Conservation (phyloP, 2,329 filamentous ascomycete genomes). For the Ambrosiella xylebori region DNA sequence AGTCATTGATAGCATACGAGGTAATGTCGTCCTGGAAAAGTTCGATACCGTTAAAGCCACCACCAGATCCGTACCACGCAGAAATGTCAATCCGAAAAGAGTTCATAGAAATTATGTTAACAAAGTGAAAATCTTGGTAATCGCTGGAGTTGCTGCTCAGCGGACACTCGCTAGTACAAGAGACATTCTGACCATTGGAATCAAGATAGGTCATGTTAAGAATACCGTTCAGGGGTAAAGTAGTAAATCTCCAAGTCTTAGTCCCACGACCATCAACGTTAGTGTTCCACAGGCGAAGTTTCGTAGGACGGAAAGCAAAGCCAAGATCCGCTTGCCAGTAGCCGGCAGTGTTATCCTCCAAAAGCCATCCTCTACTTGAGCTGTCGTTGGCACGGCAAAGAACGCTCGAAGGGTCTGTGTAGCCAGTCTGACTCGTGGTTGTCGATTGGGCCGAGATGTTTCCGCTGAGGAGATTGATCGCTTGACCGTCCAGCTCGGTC, state of each 20-base stretch:
- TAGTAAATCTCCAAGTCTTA: conserved; percentile 72
- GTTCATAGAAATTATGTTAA: conserved; percentile 77
- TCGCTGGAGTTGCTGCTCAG: conserved; percentile 51
- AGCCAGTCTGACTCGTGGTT: conserved; percentile 42
- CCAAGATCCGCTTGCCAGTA: conserved; percentile 71
- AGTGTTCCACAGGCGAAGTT: conserved; percentile 77
- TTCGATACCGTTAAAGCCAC: conserved; percentile 70
- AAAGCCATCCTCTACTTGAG: conserved; percentile 58
- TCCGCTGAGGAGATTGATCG: conserved; percentile 70
- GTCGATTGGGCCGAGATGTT: conserved; percentile 52
- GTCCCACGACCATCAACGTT: conserved; percentile 70
- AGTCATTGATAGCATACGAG: conserved; percentile 66
- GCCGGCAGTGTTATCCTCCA: conserved; percentile 57
- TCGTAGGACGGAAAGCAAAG: conserved; percentile 75
- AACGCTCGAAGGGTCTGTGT: conserved; percentile 61
- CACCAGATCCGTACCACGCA: conserved; percentile 72
- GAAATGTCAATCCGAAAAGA: conserved; percentile 71
- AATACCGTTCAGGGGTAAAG: conserved; percentile 74
- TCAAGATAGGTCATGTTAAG: conserved; percentile 92
- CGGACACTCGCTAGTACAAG: conserved; percentile 73
- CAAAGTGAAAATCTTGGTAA: conserved; percentile 83
- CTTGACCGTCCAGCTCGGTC: conserved; percentile 51
- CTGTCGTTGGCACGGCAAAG: conserved; percentile 57
- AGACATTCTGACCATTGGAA: conserved; percentile 44
- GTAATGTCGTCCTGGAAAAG: conserved; percentile 74